Base-by-base conservation (phyloP, 78 protist genomes). In the Acrasis kona region DNA sequence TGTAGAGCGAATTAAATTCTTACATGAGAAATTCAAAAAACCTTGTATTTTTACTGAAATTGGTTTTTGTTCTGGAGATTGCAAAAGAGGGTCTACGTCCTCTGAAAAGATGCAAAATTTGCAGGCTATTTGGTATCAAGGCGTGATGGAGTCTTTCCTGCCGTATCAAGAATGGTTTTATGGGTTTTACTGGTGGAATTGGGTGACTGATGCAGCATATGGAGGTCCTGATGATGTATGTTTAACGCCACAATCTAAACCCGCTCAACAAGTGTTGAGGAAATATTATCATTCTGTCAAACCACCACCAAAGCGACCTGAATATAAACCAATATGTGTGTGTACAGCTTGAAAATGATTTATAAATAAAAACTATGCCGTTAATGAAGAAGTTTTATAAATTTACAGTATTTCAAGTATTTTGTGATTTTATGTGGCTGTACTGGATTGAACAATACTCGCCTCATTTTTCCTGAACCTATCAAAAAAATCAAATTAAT, bases 11-110 rank as follows among this genome's bases (percentile, higher is more conserved):
- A 2, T 72, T 5, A 37, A 3, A 2, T 28, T 10, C 12, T 65
- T 39, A n/a, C 64, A 72, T 41, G 5, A 10, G 76, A 72, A 39
- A 7, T 80, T 41, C 72, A 80, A 80, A 34, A 73, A 73, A 35
- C 42, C 77, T 30, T 64, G 72, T 71, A 39, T 80, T n/a, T 73
- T 80, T 65, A 80, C 84, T 1, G 84, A 80, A 3, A 32, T 80
- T 2, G 84, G 84, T 12, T 80, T 65, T 41, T 73, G 84, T 6
- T 19, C 76, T 10, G 76, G 50, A 42, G 2, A 41, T 28, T n/a
- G 19, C 7, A 42, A 31, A 9, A 7, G 3, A 3, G 37, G 72
- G 29, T 68, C 9, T 42, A 28, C 7, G 31, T 7, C 9, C 19
- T 7, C 72, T 28, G 72, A 40, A 27, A 31, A 40, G 6, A n/a